Conservation (phyloP, 768 basidiomycete genomes). For the Boletales sp. region DNA sequence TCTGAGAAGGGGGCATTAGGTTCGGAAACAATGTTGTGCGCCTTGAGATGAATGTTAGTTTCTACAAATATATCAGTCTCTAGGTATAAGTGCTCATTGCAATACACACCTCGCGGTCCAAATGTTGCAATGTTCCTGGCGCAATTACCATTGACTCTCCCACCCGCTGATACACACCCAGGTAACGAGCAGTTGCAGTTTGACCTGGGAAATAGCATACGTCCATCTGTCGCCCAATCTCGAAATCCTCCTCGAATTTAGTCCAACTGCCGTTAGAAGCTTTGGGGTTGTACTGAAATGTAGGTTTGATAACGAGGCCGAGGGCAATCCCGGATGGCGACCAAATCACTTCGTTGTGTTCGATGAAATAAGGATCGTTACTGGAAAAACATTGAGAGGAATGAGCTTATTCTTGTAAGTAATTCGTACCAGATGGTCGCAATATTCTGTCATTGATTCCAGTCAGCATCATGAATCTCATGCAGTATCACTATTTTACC, state of each 20-base stretch:
- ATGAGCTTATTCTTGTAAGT: background rate
- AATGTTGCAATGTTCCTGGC: constrained; percentile 4
- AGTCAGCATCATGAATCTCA: background rate
- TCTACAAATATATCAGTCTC: constrained; percentile 11
- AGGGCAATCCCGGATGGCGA: constrained; percentile 17
- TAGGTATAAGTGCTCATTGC: background rate
- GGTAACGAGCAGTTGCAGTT: constrained; percentile 8
- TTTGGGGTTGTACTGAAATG: constrained; percentile 26
- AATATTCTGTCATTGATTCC: constrained; percentile 3
- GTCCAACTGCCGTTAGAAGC: constrained; percentile 14
- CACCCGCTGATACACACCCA: constrained; percentile 27
- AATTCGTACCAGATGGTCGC: constrained; percentile 8
- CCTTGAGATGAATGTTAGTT: constrained; percentile 12
- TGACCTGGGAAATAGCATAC: constrained; percentile 10
- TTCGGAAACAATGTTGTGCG: constrained; percentile 19
- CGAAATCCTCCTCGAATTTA: constrained; percentile 7
- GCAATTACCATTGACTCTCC: constrained; percentile 13
- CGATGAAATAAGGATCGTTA: constrained; percentile 10
- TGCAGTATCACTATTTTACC: constrained; percentile 9
- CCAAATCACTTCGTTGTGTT: constrained; percentile 20
- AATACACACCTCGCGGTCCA: constrained; percentile 8
- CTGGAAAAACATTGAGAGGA: constrained; percentile 2
- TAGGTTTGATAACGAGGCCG: constrained; percentile 24
- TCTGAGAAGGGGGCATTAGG: constrained; percentile 22
- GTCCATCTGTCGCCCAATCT: constrained; percentile 16